These are phyloP conservation scores for Allium sativum DNA, from an alignment of 106 monocot species.

Conservation along the genomic window DNA sequence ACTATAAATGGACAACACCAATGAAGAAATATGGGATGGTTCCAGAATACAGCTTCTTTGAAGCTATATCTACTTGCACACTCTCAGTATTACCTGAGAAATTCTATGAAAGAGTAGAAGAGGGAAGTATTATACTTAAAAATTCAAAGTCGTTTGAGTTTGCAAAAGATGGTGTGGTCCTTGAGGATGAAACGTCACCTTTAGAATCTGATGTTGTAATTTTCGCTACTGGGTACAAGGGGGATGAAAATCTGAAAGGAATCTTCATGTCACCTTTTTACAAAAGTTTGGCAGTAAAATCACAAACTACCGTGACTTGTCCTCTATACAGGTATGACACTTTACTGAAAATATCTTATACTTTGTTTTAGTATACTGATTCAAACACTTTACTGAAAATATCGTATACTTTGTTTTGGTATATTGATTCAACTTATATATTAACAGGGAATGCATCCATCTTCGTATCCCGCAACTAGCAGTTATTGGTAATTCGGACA, in stretches of 20 bases:
- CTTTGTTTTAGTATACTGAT: no score
- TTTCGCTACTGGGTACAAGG: constrained; percentile 57
- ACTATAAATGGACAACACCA: constrained; percentile 35
- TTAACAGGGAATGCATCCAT: constrained; percentile 54
- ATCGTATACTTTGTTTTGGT: background rate
- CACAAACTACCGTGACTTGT: constrained; percentile 19
- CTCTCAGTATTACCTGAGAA: constrained; percentile 32
- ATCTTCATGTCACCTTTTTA: constrained; percentile 34
- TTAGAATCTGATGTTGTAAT: constrained; percentile 47
- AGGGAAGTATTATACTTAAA: constrained; percentile 60
- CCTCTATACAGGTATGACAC: constrained; percentile 54
- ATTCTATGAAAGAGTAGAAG: constrained; percentile 54
- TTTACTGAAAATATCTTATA: no score
- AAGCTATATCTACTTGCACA: constrained; percentile 22
- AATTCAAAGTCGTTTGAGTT: constrained; percentile 36
- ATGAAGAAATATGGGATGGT: constrained; percentile 65
- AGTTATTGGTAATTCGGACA: constrained; percentile 56
- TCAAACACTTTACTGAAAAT: background rate
- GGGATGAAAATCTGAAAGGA: constrained; percentile 59
- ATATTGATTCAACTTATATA: no score
- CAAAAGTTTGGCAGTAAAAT: constrained; percentile 16
- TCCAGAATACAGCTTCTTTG: constrained; percentile 46
- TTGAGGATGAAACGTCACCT: constrained; percentile 19
- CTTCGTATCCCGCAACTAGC: constrained; percentile 67
- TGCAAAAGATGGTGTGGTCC: constrained; percentile 33